phyloP scores from a whole-genome alignment of 139 green algal species.

The Micractinium conductrix region DNA sequence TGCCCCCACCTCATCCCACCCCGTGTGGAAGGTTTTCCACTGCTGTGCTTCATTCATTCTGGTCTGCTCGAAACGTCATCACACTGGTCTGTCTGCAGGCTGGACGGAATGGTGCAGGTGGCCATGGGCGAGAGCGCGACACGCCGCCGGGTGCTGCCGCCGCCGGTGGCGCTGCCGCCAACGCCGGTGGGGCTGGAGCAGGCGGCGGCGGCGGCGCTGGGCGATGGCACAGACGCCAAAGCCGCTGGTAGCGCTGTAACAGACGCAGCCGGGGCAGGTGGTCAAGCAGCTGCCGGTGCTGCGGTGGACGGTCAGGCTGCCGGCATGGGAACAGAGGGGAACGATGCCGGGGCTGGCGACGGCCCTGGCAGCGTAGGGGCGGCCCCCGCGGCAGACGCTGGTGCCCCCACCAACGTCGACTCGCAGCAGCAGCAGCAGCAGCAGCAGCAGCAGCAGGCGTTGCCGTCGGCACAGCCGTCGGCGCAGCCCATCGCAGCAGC shows the following conservation, averaged over 20 bases:
- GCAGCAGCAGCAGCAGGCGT: not conserved
- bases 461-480: not conserved
- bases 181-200: no score
- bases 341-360: not conserved
- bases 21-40: no score
- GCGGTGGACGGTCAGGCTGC: not conserved
- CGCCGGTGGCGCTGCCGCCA: not conserved
- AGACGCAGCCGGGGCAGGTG: not conserved
- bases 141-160: not conserved
- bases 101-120: slow-evolving; percentile 8
- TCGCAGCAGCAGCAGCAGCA: not conserved
- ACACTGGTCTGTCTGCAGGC: not conserved
- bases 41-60: no score
- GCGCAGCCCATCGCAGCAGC: not conserved
- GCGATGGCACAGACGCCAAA: not conserved
- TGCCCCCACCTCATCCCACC: no score
- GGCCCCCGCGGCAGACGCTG: no score
- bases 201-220: not conserved
- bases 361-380: not conserved
- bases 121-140: not conserved
- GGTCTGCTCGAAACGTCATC: no score
- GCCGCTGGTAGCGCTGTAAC: not conserved
- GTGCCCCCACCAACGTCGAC: no score
- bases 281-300: not conserved
- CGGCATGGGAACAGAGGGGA: no score